Evolutionary conservation across 352 stramenopile species (phyloP), one percentile per base, ranked within the genome.

Genomic region (Globisporangium canariense): DNA sequence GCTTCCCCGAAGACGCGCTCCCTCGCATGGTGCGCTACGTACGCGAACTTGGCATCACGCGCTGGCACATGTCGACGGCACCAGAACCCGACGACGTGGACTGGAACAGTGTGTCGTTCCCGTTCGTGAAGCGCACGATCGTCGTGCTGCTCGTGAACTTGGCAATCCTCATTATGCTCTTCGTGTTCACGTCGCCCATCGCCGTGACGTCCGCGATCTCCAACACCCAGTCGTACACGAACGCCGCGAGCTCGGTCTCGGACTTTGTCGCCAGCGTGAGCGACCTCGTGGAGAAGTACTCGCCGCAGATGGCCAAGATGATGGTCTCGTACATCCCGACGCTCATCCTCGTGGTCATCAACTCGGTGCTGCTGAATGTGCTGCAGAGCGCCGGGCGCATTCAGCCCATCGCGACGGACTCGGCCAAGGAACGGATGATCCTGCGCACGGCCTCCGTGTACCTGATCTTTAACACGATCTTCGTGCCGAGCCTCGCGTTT

Each of bases 381-480:
- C 70, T 95, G 28, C 81, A 90, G 60, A 81, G 86, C 63, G 86
- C 86, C 3, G 86, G 86, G 2, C 86, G 79, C 47, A 93, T 95
- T 62, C 86, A 95, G 66, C 86, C 86, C 13, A 89, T 92, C 62
- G 80, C 84, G 20, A 93, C 86, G 0, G 86, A 95, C 68, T 95
- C 86, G 40, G 84, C 79, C 54, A 95, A 95, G 55, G 86, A 95
- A 57, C 75, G 86, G 47, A 79, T 90, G 66, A 91, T 95, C 53
- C 60, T 95, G 60, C 86, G 82, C 57, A 90, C 81, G 9, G 88
- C 84, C 30, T 77, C 80, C 16, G 78, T 93, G 63, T 91, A 95
- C 63, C 68, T 95, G 65, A 89, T 95, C 57, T 95, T 95, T 55
- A 95, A 93, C 78, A 95, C 86, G 51, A 85, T 95, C 58, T 92